Percentiles rank a stretch among this genome's conserved stretches.
phyloP scores from a whole-genome alignment of 108 stramenopile genomes.

The Skeletonema tropicum region DNA sequence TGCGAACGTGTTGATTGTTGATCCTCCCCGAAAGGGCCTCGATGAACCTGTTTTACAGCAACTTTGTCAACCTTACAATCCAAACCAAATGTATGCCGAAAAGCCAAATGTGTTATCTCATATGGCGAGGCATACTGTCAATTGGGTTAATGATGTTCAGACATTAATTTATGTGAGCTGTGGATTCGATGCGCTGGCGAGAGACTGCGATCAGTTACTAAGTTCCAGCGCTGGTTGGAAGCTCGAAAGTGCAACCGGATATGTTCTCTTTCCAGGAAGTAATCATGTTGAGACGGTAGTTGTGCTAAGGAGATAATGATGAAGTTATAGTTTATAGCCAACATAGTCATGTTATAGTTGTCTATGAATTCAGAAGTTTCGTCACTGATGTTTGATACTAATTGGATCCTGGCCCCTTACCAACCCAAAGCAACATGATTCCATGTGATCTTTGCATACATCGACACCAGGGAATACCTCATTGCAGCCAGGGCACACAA shows the following conservation, averaged over 20 bases:
- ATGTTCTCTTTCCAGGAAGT: conserved; percentile 94
- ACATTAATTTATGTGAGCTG: conserved; percentile 97
- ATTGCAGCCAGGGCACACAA: neutral
- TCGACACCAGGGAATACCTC: neutral
- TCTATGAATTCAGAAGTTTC: neutral
- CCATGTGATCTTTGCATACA: neutral
- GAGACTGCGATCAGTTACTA: conserved; percentile 83
- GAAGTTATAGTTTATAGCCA: neutral
- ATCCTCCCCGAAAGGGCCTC: conserved; percentile 94
- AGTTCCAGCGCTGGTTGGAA: conserved; percentile 81
- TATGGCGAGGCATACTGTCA: conserved; percentile 59
- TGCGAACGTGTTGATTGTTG: conserved; percentile 91
- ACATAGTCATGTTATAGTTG: neutral
- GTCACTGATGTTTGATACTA: neutral
- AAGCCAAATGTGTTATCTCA: conserved; percentile 46
- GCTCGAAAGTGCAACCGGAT: conserved; percentile 90
- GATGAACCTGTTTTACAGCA: conserved; percentile 83
- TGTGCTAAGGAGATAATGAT: conserved; percentile 68
- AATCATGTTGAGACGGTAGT: conserved; percentile 96
- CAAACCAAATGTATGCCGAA: conserved; percentile 73
- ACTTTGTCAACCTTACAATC: conserved; percentile 73
- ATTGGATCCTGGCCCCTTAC: neutral
- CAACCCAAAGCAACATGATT: conserved; percentile 7
- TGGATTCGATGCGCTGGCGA: conserved; percentile 95
- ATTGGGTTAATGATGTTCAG: conserved; percentile 76